Percentiles rank a stretch among this genome's conserved stretches.
These are phyloP conservation scores for Hygrocybe coccinea DNA, from an alignment of 768 basidiomycete species.

Conservation along the genomic window DNA sequence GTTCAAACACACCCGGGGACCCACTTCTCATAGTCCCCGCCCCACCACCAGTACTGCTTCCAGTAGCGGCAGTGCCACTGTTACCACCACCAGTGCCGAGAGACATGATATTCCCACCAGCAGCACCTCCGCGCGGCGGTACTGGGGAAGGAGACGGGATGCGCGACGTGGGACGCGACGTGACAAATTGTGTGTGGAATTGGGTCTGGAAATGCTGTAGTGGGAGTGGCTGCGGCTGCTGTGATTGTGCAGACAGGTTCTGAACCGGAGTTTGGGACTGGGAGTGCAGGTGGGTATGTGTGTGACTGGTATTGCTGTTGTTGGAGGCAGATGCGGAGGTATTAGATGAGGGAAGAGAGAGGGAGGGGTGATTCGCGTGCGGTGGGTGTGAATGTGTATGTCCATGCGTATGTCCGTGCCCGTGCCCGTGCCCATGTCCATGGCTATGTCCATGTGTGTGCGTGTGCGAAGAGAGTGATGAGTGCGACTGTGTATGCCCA, in stretches of 20 bases:
- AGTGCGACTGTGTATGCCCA: background rate
- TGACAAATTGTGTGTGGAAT: slow-evolving; percentile 30
- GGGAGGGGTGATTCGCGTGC: background rate
- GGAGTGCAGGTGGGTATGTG: background rate
- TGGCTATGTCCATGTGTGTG: background rate
- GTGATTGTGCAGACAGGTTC: background rate
- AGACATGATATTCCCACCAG: background rate
- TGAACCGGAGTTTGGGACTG: background rate
- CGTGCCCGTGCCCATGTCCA: background rate
- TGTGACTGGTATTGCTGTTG: background rate
- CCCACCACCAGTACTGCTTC: no score
- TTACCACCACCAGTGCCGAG: no score
- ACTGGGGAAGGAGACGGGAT: background rate
- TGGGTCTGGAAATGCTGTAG: slow-evolving; percentile 28
- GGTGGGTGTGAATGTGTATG: background rate
- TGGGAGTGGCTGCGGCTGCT: slow-evolving; percentile 17
- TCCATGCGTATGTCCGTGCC: background rate
- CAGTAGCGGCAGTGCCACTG: no score
- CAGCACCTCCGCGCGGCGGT: background rate
- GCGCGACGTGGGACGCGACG: slow-evolving; percentile 8
- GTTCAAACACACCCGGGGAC: background rate
- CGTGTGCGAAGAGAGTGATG: background rate
- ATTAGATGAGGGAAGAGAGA: background rate
- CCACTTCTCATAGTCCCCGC: no score
- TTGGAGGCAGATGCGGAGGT: background rate